These are phyloP conservation scores for Leccinum broughii DNA, from an alignment of 768 basidiomycete species.

Conservation along the genomic window DNA sequence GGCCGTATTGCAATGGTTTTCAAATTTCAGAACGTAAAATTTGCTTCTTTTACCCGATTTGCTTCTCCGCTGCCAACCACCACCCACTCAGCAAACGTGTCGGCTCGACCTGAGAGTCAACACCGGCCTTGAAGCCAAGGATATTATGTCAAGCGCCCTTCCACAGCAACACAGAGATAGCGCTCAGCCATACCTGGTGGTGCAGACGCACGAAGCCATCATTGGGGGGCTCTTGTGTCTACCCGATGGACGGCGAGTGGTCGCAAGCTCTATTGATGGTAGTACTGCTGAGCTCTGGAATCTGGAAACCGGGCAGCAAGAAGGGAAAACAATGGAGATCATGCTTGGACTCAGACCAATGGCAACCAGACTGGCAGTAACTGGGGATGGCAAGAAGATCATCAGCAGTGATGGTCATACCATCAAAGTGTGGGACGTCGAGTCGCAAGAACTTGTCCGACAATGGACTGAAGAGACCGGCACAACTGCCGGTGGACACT, in stretches of 20 bases:
- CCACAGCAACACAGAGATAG: too few relatives aligned
- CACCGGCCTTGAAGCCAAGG: too few relatives aligned
- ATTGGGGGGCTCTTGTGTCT: background rate
- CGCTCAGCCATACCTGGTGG: too few relatives aligned
- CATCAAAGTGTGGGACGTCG: background rate
- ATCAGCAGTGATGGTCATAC: background rate
- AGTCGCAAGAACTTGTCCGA: background rate
- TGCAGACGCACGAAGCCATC: too few relatives aligned
- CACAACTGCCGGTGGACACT: too few relatives aligned
- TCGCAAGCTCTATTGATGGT: background rate
- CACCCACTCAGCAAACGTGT: too few relatives aligned
- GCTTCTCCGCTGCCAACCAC: too few relatives aligned
- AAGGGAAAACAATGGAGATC: background rate
- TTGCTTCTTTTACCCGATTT: too few relatives aligned
- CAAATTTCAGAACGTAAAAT: too few relatives aligned
- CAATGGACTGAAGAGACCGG: background rate
- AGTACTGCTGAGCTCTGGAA: background rate
- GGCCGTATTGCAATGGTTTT: too few relatives aligned
- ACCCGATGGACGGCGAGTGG: conserved; percentile 9
- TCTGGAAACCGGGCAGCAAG: conserved; percentile 7
- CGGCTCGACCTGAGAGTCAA: too few relatives aligned
- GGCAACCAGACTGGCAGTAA: background rate
- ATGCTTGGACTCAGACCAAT: background rate
- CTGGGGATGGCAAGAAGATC: background rate
- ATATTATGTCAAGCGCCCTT: too few relatives aligned